Base-by-base conservation (phyloP, 2,329 filamentous ascomycete genomes). In the Aspergillus glaucus region DNA sequence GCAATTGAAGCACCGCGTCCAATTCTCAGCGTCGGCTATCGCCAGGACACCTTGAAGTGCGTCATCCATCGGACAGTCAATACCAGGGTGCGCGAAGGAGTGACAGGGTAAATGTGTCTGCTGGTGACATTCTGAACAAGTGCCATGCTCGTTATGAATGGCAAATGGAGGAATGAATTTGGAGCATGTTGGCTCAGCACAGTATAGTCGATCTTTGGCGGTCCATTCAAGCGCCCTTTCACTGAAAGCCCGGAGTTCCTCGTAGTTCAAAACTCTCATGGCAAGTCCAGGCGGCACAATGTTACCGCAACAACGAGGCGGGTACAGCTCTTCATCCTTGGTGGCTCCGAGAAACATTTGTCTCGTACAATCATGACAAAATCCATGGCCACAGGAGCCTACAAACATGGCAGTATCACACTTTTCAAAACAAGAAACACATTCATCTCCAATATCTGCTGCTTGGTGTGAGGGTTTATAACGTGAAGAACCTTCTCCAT, bases 131-230 rank as follows among this genome's bases (percentile, higher is more conserved):
- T 24, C n/a, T 17, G 41, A 41, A 21, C 55, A 61, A 4, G 36
- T 52, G 6, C 55, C 56, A 6, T 43, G 43, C 12, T 54, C 50
- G 5, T 53, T 3, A 0, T 45, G 7, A 14, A 58, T 54, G 0
- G 45, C 24, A 4, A 47, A 51, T 1, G 47, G 50, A 2, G 52
- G 56, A 22, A 60, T 59, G 9, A 58, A 60, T 8, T 44, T 48
- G 2, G 56, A 58, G 19, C 56, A 60, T 4, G 21, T 57, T 10
- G 50, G 50, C 1, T 56, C 51, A 0, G 54, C 52, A 10, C 58
- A 60, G 41, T 60, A 60, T 2, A 60, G 14, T 17, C 50, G 51
- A 15, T 55, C 47, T 7, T 53, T 41, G 0, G 52, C 32, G 1
- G 48, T 44, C 24, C 49, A 58, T 46, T 58, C 55, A 8, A 54